Evolutionary conservation across 2,329 filamentous ascomycete genomes (phyloP).

Genomic region (Aspergillus persii): DNA sequence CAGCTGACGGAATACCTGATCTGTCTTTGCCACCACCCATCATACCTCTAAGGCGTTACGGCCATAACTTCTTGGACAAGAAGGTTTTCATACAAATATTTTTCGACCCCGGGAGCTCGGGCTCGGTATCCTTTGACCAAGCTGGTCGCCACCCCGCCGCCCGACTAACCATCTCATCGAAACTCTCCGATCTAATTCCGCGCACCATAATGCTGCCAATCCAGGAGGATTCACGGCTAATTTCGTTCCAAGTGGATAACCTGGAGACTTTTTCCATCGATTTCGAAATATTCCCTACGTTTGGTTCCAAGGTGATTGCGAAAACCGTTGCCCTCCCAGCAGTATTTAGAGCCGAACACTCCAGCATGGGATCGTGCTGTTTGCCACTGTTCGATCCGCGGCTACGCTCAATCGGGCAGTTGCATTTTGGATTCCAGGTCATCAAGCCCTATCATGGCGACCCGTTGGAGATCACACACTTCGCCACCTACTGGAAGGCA

Average conservation of each 20-base stretch:
- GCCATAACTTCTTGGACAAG: slow-evolving; percentile 96
- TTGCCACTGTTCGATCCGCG: slow-evolving; percentile 91
- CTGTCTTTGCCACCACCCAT: slow-evolving; percentile 93
- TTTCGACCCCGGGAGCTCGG: slow-evolving; percentile 66
- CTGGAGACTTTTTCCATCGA: slow-evolving; percentile 90
- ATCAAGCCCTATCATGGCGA: slow-evolving; percentile 94
- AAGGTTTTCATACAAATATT: slow-evolving; percentile 94
- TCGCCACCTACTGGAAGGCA: slow-evolving; percentile 98
- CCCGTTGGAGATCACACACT: slow-evolving; percentile 93
- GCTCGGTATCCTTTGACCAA: slow-evolving; percentile 93
- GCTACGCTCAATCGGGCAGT: slow-evolving; percentile 85
- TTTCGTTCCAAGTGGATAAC: slow-evolving; percentile 95
- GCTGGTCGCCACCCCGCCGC: slow-evolving; percentile 95
- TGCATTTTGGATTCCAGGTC: slow-evolving; percentile 91
- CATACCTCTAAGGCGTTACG: slow-evolving; percentile 89
- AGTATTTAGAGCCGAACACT: slow-evolving; percentile 73
- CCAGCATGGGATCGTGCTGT: slow-evolving; percentile 76
- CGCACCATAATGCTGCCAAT: slow-evolving; percentile 94
- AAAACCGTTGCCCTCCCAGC: slow-evolving; percentile 89
- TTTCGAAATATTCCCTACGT: slow-evolving; percentile 96
- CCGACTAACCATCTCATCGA: slow-evolving; percentile 92
- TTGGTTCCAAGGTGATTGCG: slow-evolving; percentile 95
- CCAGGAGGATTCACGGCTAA: slow-evolving; percentile 88
- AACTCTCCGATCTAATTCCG: slow-evolving; percentile 91
- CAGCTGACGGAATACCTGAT: slow-evolving; percentile 80